Evolutionary conservation across 139 green algal species (phyloP).

Genomic region (Chlamydomonas sp.): DNA sequence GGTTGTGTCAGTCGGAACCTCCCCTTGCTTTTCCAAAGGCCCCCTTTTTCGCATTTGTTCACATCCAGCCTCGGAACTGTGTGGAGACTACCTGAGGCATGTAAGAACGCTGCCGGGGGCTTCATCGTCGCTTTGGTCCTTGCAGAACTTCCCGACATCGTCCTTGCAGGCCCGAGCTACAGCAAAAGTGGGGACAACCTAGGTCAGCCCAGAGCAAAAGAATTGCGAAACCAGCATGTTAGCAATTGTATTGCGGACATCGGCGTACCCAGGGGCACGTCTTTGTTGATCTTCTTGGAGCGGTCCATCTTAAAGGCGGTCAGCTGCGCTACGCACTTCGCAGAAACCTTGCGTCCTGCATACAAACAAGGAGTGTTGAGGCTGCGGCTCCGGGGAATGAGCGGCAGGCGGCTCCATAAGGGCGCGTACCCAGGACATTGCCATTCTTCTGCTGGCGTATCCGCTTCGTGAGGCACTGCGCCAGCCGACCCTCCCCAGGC

Average conservation of each 20-base stretch:
- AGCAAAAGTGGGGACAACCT: not conserved
- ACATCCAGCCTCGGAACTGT: not conserved
- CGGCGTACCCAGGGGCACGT: conserved; percentile 71
- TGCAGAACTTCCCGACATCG: conserved; percentile 75
- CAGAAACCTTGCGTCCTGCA: conserved; percentile 61
- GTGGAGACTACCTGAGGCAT: conserved; percentile 62
- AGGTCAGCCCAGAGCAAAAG: not conserved
- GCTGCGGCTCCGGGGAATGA: not conserved
- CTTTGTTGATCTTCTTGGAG: conserved; percentile 81
- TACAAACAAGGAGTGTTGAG: not conserved
- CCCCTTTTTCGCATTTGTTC: too few relatives aligned
- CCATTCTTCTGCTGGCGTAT: conserved; percentile 49
- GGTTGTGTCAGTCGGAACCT: too few relatives aligned
- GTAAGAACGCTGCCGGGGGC: conserved; percentile 56
- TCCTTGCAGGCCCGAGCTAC: conserved; percentile 73
- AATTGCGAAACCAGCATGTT: too few relatives aligned
- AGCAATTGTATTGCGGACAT: too few relatives aligned
- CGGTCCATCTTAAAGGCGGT: conserved; percentile 60
- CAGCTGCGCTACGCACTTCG: conserved; percentile 51
- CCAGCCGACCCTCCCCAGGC: conserved; percentile 55
- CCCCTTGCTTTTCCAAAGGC: too few relatives aligned
- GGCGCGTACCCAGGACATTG: conserved; percentile 52
- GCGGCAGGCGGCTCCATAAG: not conserved
- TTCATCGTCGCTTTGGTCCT: conserved; percentile 40
- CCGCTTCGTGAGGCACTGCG: conserved; percentile 55